Evolutionary conservation across 495 filamentous ascomycete genomes (phyloP).

Genomic region (Halenospora varia): DNA sequence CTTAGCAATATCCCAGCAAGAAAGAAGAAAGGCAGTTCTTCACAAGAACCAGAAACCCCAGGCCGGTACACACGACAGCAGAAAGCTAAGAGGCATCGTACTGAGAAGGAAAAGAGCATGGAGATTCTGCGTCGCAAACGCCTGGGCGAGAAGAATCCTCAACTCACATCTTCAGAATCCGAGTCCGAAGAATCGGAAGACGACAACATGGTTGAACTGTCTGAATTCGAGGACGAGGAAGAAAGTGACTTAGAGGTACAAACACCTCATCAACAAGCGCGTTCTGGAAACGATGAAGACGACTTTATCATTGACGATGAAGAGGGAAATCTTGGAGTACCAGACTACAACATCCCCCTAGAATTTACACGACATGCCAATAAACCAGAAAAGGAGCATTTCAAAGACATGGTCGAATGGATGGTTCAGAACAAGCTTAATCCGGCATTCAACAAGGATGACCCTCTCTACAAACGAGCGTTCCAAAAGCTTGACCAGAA

Average conservation of each 20-base stretch:
- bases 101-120: slow-evolving; percentile 34
- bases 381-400: slow-evolving; percentile 72
- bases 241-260: slow-evolving; percentile 23
- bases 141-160: slow-evolving; percentile 42
- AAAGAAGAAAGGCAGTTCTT: not conserved
- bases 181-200: slow-evolving; percentile 6
- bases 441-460: slow-evolving; percentile 62
- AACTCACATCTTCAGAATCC: not conserved
- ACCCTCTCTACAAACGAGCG: slow-evolving; percentile 63
- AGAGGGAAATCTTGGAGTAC: slow-evolving; percentile 54
- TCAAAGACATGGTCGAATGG: slow-evolving; percentile 78
- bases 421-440: slow-evolving; percentile 69
- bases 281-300: slow-evolving; percentile 34
- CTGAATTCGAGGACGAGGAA: slow-evolving; percentile 32
- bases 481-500: slow-evolving; percentile 75
- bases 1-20: too few relatives aligned
- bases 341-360: slow-evolving; percentile 61
- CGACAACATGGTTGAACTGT: slow-evolving; percentile 20
- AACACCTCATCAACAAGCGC: not conserved
- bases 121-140: slow-evolving; percentile 51
- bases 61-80: not conserved
- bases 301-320: slow-evolving; percentile 70
- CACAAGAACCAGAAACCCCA: not conserved
- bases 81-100: not conserved
- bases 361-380: slow-evolving; percentile 64